Percentiles rank a stretch among this genome's conserved stretches.
Conservation (phyloP, 345 rosid genomes). For the Arabis alpina region DNA sequence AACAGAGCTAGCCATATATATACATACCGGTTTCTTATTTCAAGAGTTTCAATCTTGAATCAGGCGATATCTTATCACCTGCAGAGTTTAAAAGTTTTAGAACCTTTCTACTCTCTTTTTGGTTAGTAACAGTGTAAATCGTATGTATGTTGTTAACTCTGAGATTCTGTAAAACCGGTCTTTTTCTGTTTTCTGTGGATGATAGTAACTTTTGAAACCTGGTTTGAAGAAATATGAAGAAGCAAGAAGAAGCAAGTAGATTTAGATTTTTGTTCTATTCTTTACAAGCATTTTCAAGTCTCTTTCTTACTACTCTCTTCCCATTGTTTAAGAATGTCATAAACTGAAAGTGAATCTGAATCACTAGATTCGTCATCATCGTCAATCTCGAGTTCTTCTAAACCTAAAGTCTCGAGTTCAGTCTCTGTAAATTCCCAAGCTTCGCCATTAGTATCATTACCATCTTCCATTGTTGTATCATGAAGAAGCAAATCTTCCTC, state of each 20-base stretch:
- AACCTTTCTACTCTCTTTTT: conserved; percentile 18
- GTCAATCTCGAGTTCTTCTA: conserved; percentile 39
- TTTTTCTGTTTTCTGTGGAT: conserved; percentile 11
- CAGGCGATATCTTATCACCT: conserved; percentile 40
- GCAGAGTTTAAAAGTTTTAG: conserved; percentile 27
- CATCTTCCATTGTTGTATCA: conserved; percentile 21
- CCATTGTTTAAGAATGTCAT: conserved; percentile 73
- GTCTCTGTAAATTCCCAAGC: conserved; percentile 42
- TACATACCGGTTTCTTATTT: conserved; percentile 18
- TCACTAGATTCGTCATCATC: conserved; percentile 42
- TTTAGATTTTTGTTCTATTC: neutral
- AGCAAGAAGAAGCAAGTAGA: too few species aligned
- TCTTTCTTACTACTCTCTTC: conserved; percentile 49
- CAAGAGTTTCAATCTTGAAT: conserved; percentile 5
- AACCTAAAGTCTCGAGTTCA: conserved; percentile 44
- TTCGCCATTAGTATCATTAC: conserved; percentile 18
- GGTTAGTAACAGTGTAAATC: conserved; percentile 39
- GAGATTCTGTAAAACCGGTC: conserved; percentile 29
- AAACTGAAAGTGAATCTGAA: conserved; percentile 60
- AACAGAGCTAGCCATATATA: conserved; percentile 35
- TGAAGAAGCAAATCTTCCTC: conserved; percentile 32
- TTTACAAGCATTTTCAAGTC: conserved; percentile 38
- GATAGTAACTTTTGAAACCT: conserved; percentile 11
- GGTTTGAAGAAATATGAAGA: conserved; percentile 23
- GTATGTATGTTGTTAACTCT: conserved; percentile 30